Evolutionary conservation across 257 asterid genomes (phyloP).

Genomic region (Solanum sitiens): DNA sequence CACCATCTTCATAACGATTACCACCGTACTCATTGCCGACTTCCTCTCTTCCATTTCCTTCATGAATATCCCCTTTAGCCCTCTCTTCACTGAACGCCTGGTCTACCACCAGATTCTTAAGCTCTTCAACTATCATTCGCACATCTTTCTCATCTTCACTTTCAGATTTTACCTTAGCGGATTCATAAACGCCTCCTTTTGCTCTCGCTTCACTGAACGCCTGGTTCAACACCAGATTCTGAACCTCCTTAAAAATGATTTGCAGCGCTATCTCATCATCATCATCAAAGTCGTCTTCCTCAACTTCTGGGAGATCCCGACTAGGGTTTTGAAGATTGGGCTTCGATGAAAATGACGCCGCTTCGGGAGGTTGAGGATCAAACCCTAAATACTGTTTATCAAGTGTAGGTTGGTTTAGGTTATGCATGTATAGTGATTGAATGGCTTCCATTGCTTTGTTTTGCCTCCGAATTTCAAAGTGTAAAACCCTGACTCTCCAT

Average conservation of each 20-base stretch:
- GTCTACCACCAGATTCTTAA: not conserved
- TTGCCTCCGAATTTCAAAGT: not conserved
- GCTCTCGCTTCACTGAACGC: not conserved
- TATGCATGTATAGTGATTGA: not conserved
- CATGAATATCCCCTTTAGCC: not conserved
- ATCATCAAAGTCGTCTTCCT: not conserved
- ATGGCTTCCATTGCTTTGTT: not conserved
- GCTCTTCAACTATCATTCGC: slow-evolving; percentile 1
- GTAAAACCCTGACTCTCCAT: not conserved
- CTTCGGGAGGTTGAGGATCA: not conserved
- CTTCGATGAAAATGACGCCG: not conserved
- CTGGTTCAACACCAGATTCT: not conserved
- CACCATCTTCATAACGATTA: not conserved
- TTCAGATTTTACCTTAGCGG: not conserved
- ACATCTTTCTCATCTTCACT: not conserved
- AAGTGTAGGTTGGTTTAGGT: not conserved
- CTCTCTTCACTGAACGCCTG: not conserved
- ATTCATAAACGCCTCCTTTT: not conserved
- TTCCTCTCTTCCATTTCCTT: not conserved
- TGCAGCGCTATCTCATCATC: not conserved
- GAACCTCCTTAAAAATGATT: slow-evolving; percentile 1
- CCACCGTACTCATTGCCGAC: not conserved
- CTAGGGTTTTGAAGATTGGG: not conserved
- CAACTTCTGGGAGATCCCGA: not conserved
- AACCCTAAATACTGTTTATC: not conserved